Conservation (phyloP, 441 rosid genomes). For the Euphorbia celastroides region DNA sequence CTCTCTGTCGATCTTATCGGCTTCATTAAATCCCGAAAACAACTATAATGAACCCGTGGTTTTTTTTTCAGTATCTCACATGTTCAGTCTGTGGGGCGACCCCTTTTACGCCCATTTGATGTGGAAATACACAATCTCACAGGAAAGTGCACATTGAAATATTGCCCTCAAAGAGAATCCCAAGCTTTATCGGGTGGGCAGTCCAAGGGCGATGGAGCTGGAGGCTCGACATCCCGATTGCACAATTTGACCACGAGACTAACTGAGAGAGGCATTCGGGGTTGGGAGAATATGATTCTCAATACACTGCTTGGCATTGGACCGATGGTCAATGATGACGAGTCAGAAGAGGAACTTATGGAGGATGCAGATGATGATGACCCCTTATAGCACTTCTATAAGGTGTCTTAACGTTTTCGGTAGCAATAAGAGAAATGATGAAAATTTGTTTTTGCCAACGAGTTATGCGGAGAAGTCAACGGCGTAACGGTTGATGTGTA, state of each 20-base stretch:
- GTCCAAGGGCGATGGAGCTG: background rate
- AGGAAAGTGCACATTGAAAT: constrained; percentile 36
- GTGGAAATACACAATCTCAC: constrained; percentile 29
- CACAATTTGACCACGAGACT: constrained; percentile 18
- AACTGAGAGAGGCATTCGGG: constrained; percentile 26
- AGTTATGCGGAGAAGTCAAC: background rate
- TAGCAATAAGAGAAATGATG: background rate
- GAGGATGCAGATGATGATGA: background rate
- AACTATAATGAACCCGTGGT: no score
- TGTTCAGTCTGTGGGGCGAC: constrained; percentile 54
- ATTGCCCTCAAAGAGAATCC: constrained; percentile 22
- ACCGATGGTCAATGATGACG: constrained; percentile 13
- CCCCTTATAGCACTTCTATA: background rate
- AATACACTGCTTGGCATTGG: constrained; percentile 17
- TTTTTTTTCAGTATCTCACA: constrained; percentile 38
- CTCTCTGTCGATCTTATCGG: constrained; percentile 3
- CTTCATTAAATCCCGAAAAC: no score
- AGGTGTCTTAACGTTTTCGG: background rate
- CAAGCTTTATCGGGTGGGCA: constrained; percentile 5
- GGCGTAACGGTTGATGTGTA: background rate
- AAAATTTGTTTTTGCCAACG: background rate
- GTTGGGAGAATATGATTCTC: constrained; percentile 32
- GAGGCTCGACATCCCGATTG: constrained; percentile 16
- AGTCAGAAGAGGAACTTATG: constrained; percentile 16
- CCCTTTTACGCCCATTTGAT: constrained; percentile 36